Conservation (phyloP, 352 stramenopile genomes). For the Albugo candida region DNA sequence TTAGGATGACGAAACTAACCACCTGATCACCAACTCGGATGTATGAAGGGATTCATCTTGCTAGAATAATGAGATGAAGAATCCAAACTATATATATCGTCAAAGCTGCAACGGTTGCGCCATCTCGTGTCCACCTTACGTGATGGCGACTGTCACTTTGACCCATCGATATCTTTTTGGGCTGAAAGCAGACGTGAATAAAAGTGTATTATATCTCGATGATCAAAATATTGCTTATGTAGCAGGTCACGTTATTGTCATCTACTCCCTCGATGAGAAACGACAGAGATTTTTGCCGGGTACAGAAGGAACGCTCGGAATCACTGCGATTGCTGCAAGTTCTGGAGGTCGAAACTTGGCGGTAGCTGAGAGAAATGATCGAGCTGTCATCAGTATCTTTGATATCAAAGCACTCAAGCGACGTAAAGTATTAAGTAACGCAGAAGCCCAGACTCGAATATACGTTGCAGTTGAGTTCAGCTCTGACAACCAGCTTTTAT, state of each 20-base stretch:
- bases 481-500: constrained; percentile 77
- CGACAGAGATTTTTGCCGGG: constrained; percentile 79
- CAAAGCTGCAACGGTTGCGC: neutral
- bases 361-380: constrained; percentile 50
- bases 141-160: constrained; percentile 22
- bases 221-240: constrained; percentile 69
- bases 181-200: constrained; percentile 68
- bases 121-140: neutral
- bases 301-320: constrained; percentile 48
- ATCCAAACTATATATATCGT: no score
- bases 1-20: no score
- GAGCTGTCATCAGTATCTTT: constrained; percentile 62
- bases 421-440: constrained; percentile 68
- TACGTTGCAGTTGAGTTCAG: constrained; percentile 80
- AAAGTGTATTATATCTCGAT: constrained; percentile 69
- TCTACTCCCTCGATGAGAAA: constrained; percentile 82
- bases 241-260: constrained; percentile 72
- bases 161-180: constrained; percentile 76
- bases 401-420: constrained; percentile 82
- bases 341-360: constrained; percentile 57
- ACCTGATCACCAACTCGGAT: no score
- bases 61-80: no score
- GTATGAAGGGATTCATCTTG: no score
- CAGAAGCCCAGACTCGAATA: constrained; percentile 35
- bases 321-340: constrained; percentile 45